Percentiles rank a stretch among this genome's conserved stretches.
These are phyloP conservation scores for Cairneyella variabilis DNA, from an alignment of 495 filamentous ascomycete species.

Conservation along the genomic window DNA sequence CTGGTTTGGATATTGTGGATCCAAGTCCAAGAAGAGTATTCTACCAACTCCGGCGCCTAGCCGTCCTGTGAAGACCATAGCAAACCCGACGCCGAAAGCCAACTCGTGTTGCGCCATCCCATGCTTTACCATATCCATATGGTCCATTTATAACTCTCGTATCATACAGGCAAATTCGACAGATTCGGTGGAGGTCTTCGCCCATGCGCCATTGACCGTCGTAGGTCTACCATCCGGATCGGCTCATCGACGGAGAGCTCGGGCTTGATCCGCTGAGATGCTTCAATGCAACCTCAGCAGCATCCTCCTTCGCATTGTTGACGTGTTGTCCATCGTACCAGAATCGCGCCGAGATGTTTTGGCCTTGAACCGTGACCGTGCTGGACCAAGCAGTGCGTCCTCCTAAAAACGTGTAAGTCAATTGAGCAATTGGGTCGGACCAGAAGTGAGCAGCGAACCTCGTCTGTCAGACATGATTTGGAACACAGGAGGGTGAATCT, in stretches of 20 bases:
- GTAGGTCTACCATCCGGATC: slow-evolving; percentile 15
- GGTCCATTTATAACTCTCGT: slow-evolving; percentile 18
- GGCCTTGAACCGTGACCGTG: slow-evolving; percentile 56
- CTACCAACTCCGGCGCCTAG: slow-evolving; percentile 21
- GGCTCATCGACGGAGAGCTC: slow-evolving; percentile 27
- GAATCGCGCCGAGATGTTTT: slow-evolving; percentile 62
- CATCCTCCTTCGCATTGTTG: slow-evolving; percentile 88
- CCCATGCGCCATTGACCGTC: not conserved
- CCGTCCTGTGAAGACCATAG: slow-evolving; percentile 23
- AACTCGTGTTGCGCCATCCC: slow-evolving; percentile 25
- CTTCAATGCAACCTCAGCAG: slow-evolving; percentile 70
- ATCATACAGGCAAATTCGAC: slow-evolving; percentile 24
- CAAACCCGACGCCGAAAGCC: slow-evolving; percentile 28
- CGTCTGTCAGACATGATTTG: slow-evolving; percentile 75
- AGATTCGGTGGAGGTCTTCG: slow-evolving; percentile 2
- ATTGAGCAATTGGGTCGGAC: slow-evolving; percentile 4
- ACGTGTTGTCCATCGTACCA: slow-evolving; percentile 89
- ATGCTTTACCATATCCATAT: slow-evolving; percentile 26
- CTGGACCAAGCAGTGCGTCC: slow-evolving; percentile 90
- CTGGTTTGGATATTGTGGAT: too few relatives aligned
- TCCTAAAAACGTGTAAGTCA: slow-evolving; percentile 45
- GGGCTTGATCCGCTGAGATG: slow-evolving; percentile 32
- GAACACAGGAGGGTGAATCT: slow-evolving; percentile 56
- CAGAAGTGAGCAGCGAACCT: slow-evolving; percentile 46
- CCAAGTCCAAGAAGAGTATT: slow-evolving; percentile 1